These are phyloP conservation scores for Hyphochytrium catenoides DNA, from an alignment of 352 stramenopile species.

Conservation along the genomic window DNA sequence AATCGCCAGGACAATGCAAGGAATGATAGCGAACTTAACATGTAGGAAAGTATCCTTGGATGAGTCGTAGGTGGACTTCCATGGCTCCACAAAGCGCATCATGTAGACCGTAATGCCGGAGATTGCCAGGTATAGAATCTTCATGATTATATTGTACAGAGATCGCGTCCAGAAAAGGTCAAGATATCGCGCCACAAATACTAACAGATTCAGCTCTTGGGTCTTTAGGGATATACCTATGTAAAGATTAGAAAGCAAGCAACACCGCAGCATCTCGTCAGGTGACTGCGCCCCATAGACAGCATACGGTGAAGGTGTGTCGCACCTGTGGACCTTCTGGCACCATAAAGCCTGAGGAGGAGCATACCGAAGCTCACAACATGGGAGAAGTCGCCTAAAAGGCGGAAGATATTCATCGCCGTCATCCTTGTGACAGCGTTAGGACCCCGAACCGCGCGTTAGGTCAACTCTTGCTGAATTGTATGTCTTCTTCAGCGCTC, in stretches of 20 bases:
- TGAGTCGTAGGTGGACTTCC: conserved; percentile 93
- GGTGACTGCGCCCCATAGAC: too few species aligned
- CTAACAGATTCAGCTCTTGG: conserved; percentile 96
- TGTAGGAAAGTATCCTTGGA: conserved; percentile 97
- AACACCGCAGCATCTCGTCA: conserved; percentile 2
- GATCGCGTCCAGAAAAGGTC: conserved; percentile 90
- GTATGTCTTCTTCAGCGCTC: too few species aligned
- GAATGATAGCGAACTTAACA: conserved; percentile 87
- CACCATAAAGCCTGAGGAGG: conserved; percentile 79
- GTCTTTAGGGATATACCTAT: conserved; percentile 93
- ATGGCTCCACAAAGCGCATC: conserved; percentile 85
- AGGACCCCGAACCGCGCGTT: too few species aligned
- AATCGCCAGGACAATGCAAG: conserved; percentile 81
- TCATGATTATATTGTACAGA: conserved; percentile 98
- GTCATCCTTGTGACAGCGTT: too few species aligned
- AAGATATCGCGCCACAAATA: conserved; percentile 95
- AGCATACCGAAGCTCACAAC: conserved; percentile 96
- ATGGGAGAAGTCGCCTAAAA: conserved; percentile 95
- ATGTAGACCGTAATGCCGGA: conserved; percentile 95
- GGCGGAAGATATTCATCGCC: conserved; percentile 95
- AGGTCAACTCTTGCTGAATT: too few species aligned
- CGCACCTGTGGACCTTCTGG: conserved; percentile 45
- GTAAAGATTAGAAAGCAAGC: neutral
- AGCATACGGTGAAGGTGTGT: too few species aligned
- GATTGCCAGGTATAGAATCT: conserved; percentile 89